These are phyloP conservation scores for Mycena sanguinolenta DNA, from an alignment of 768 basidiomycete genomes.

Conservation along the genomic window DNA sequence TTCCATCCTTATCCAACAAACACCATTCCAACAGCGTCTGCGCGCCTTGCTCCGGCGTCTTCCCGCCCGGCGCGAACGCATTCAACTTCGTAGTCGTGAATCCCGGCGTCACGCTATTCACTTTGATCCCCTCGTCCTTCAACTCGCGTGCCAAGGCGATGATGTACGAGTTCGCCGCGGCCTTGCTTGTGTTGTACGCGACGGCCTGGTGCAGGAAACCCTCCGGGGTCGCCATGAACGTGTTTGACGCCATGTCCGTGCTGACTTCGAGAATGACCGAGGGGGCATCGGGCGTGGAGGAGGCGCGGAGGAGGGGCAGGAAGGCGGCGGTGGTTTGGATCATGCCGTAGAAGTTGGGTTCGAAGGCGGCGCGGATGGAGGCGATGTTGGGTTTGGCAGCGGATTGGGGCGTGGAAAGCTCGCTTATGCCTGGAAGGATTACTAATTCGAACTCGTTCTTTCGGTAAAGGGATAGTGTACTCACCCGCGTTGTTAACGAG, in stretches of 20 bases:
- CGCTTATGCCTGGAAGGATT: slow-evolving; percentile 41
- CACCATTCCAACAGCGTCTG: slow-evolving; percentile 5
- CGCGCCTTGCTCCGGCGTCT: slow-evolving; percentile 27
- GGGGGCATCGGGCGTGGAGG: slow-evolving; percentile 36
- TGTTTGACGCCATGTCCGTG: slow-evolving; percentile 29
- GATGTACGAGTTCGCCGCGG: slow-evolving; percentile 28
- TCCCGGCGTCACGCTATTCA: slow-evolving; percentile 32
- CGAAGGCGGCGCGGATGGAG: slow-evolving; percentile 52
- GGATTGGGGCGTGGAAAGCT: slow-evolving; percentile 49
- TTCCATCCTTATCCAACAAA: slow-evolving; percentile 12
- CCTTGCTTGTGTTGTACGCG: slow-evolving; percentile 29
- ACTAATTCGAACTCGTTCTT: no score
- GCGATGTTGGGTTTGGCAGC: slow-evolving; percentile 50
- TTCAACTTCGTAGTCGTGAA: slow-evolving; percentile 23
- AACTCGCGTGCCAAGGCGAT: slow-evolving; percentile 26
- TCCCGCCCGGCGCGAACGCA: slow-evolving; percentile 11
- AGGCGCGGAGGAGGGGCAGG: slow-evolving; percentile 55
- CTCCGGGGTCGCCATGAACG: background rate
- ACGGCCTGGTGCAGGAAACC: slow-evolving; percentile 7
- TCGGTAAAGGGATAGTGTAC: background rate
- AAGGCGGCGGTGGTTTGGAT: slow-evolving; percentile 58
- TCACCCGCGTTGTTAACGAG: slow-evolving; percentile 62
- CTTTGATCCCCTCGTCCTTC: slow-evolving; percentile 14
- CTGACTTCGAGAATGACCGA: slow-evolving; percentile 57
- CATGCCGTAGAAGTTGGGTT: slow-evolving; percentile 60